Conservation (phyloP, 106 monocot species). For the Dioscorea alata region DNA sequence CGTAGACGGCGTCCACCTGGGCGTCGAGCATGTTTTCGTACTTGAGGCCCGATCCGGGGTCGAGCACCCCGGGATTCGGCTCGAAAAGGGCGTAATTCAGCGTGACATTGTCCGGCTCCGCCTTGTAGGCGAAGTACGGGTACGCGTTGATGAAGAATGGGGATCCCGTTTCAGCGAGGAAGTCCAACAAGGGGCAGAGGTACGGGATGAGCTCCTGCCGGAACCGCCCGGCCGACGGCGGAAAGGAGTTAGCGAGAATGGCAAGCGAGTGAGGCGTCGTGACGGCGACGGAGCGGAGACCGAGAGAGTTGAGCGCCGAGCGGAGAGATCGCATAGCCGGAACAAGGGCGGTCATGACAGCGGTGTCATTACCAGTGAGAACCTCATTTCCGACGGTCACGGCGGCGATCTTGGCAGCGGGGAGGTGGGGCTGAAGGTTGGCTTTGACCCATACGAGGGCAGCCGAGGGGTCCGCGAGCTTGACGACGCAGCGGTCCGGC, state of each 20-base stretch:
- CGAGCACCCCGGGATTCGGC: conserved; percentile 1
- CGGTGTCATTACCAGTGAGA: conserved; percentile 3
- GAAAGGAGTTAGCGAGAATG: background rate
- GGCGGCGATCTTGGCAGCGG: conserved; percentile 10
- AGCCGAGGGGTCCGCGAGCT: background rate
- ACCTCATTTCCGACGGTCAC: conserved; percentile 12
- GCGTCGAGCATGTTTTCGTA: conserved; percentile 12
- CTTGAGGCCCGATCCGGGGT: background rate
- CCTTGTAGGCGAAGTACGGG: conserved; percentile 14
- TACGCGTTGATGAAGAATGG: conserved; percentile 7
- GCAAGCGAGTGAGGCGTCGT: conserved; percentile 5
- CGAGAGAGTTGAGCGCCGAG: conserved; percentile 4
- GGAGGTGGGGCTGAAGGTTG: conserved; percentile 2
- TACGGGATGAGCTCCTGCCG: conserved; percentile 4
- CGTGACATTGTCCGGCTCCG: background rate
- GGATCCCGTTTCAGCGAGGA: conserved; percentile 8
- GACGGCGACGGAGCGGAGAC: conserved; percentile 1
- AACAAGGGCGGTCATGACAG: background rate
- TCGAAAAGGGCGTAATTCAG: conserved; percentile 4
- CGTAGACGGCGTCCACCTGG: conserved; percentile 8
- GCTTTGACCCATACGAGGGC: background rate
- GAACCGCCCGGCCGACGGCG: conserved; percentile 3
- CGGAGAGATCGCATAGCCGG: conserved; percentile 7
- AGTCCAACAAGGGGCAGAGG: conserved; percentile 6
- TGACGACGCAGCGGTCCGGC: conserved; percentile 6